phyloP scores from a whole-genome alignment of 1,284 basidiomycete genomes.

The Schizophyllum commune region DNA sequence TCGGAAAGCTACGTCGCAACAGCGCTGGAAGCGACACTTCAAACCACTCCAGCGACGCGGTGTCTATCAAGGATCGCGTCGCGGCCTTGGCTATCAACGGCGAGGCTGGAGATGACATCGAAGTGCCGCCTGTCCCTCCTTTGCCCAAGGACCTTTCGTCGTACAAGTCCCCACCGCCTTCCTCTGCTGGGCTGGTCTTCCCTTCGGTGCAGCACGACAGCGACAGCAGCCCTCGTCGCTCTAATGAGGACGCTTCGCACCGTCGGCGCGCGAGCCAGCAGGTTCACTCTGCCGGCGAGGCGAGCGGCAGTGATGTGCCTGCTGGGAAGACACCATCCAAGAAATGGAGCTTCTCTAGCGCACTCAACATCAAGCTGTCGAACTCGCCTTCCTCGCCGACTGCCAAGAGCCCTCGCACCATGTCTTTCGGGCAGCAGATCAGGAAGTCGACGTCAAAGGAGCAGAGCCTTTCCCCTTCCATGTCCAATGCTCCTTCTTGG shows the following conservation, averaged over 20 bases:
- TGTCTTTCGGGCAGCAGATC: slow-evolving; percentile 52
- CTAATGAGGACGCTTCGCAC: slow-evolving; percentile 22
- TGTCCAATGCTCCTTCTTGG: slow-evolving; percentile 44
- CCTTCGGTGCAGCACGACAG: slow-evolving; percentile 24
- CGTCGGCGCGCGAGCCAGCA: slow-evolving; percentile 30
- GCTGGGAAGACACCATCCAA: slow-evolving; percentile 67
- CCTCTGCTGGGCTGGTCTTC: slow-evolving; percentile 43
- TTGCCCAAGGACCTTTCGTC: slow-evolving; percentile 85
- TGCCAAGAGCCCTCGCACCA: slow-evolving; percentile 57
- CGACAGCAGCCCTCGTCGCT: slow-evolving; percentile 17
- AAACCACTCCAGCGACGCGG: slow-evolving; percentile 60
- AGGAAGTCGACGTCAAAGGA: slow-evolving; percentile 65
- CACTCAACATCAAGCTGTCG: slow-evolving; percentile 75
- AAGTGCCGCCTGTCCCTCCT: slow-evolving; percentile 93
- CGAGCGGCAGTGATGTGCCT: slow-evolving; percentile 29
- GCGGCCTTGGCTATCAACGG: slow-evolving; percentile 48
- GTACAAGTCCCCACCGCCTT: slow-evolving; percentile 63
- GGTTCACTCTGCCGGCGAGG: slow-evolving; percentile 22
- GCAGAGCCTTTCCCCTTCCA: slow-evolving; percentile 36
- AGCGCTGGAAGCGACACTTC: slow-evolving; percentile 85
- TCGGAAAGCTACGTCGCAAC: slow-evolving; percentile 54
- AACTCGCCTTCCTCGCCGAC: slow-evolving; percentile 53
- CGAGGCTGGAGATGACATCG: slow-evolving; percentile 51
- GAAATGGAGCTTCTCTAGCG: slow-evolving; percentile 94
- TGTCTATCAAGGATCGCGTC: slow-evolving; percentile 57